Base-by-base conservation (phyloP, 148 eudicot species). In the Cornus florida region DNA sequence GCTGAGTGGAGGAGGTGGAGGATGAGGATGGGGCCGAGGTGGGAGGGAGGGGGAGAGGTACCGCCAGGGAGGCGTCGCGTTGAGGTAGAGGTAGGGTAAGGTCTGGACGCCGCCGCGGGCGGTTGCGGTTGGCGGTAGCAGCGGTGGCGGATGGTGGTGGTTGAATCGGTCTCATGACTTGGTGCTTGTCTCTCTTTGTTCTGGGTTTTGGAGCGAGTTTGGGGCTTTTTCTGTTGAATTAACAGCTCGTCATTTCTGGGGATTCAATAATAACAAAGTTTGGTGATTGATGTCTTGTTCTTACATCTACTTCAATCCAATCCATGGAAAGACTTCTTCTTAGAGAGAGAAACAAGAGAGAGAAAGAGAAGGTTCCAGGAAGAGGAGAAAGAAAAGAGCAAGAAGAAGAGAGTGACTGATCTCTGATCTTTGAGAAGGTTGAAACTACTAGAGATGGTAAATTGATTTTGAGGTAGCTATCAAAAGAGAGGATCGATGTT, bases 61-160 rank as follows among this genome's bases (percentile, higher is more conserved):
- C 39, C 13, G 71, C 35, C 6, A 69, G 19, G 12, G 71, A 69
- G 3, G 43, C 1, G 39, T 69, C 71, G 39, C 71, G 71, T 31
- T 69, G 71, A 4, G 71, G 71, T 8, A 69, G 71, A 69, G 71
- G 71, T 10, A 69, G 17, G 43, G 71, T 69, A 16, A 69, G 71
- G 71, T 69, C 71, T 0, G 71, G 14, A 28, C 71, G 71, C 20
- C 71, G 71, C 39, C 71, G 71, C 2, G 14, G 35, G 17, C 71
- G 71, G 71, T 31, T 69, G 35, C 71, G 71, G n/a, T 31, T 62
- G 66, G 66, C 23, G 66, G 17, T 57, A 19, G 64, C 6, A 3
- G 23, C 23, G 66, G 66, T 1, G 66, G 66, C 23, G 22, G 66
- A 13, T 4, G 66, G 66, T 62, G 66, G 66, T 62, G 22, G 66